Conservation (phyloP, 345 rosid genomes). For the Dovyalis caffra region DNA sequence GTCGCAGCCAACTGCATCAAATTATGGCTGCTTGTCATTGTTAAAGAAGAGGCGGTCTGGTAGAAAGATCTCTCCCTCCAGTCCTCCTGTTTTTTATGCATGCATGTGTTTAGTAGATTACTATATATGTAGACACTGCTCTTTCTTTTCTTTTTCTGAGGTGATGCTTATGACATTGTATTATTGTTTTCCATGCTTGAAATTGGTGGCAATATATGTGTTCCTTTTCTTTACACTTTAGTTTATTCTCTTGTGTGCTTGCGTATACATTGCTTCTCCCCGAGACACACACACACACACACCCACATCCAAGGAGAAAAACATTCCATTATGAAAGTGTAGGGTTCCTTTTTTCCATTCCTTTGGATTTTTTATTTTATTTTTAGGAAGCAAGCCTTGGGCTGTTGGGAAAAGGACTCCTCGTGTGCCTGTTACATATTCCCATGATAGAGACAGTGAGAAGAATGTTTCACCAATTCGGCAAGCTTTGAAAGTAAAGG, state of each 20-base stretch:
- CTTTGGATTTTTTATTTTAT: constrained; percentile 28
- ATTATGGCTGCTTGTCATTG: constrained; percentile 53
- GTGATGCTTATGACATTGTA: neutral
- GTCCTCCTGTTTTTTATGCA: neutral
- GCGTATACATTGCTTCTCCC: neutral
- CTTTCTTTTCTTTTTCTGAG: neutral
- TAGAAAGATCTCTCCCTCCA: constrained; percentile 31
- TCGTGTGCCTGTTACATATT: constrained; percentile 63
- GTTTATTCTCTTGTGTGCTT: neutral
- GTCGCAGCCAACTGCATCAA: constrained; percentile 55
- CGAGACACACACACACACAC: neutral
- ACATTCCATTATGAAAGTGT: constrained; percentile 1
- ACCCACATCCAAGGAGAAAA: neutral
- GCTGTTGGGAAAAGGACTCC: constrained; percentile 91
- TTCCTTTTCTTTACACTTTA: too few relatives aligned
- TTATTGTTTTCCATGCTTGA: neutral
- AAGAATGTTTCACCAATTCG: constrained; percentile 56
- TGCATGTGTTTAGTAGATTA: neutral
- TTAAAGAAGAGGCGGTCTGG: constrained; percentile 71
- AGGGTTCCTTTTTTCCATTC: constrained; percentile 21
- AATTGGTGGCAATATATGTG: neutral
- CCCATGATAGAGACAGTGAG: constrained; percentile 49
- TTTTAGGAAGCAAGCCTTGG: constrained; percentile 66
- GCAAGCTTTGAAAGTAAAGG: constrained; percentile 49
- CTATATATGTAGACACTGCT: neutral